A percentile compares a stretch with the other conserved stretches of the same genome.
phyloP scores from a whole-genome alignment of 2,329 filamentous ascomycete genomes.

The Myriangium duriaei region DNA sequence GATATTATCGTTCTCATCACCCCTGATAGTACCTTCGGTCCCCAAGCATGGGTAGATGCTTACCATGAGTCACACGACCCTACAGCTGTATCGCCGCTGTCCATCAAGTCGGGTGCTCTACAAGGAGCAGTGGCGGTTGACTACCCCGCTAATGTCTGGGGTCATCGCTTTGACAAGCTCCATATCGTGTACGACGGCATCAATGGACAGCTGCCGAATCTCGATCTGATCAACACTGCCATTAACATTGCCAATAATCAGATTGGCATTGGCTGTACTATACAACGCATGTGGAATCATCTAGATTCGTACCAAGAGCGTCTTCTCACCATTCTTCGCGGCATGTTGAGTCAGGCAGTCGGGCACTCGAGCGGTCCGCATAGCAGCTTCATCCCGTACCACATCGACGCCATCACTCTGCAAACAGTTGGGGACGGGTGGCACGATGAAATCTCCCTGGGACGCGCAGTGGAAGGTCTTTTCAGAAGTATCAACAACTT shows the following conservation, averaged over 20 bases:
- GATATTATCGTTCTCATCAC: conserved; percentile 90
- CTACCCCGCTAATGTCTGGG: conserved; percentile 58
- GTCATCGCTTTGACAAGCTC: conserved; percentile 71
- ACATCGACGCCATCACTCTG: conserved; percentile 89
- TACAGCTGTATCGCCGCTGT: conserved; percentile 56
- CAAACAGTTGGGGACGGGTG: conserved; percentile 83
- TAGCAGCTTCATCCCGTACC: conserved; percentile 93
- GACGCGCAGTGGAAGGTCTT: conserved; percentile 75
- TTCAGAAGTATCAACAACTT: conserved; percentile 93
- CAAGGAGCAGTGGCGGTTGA: conserved; percentile 92
- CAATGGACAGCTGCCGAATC: conserved; percentile 88
- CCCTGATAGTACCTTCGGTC: conserved; percentile 76
- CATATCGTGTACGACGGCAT: conserved; percentile 91
- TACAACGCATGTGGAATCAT: conserved; percentile 78
- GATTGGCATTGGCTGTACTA: conserved; percentile 72
- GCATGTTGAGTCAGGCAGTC: conserved; percentile 84
- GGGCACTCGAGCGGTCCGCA: conserved; percentile 84
- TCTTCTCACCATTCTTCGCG: conserved; percentile 75
- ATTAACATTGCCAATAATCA: conserved; percentile 78
- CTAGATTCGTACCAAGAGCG: conserved; percentile 67
- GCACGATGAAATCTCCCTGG: conserved; percentile 96
- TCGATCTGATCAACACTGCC: conserved; percentile 91
- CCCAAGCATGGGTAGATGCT: conserved; percentile 93
- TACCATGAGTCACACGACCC: conserved; percentile 84
- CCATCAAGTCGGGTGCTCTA: conserved; percentile 83